Evolutionary conservation across 2,329 filamentous ascomycete species (phyloP).

Genomic region (Diplodia mutila): DNA sequence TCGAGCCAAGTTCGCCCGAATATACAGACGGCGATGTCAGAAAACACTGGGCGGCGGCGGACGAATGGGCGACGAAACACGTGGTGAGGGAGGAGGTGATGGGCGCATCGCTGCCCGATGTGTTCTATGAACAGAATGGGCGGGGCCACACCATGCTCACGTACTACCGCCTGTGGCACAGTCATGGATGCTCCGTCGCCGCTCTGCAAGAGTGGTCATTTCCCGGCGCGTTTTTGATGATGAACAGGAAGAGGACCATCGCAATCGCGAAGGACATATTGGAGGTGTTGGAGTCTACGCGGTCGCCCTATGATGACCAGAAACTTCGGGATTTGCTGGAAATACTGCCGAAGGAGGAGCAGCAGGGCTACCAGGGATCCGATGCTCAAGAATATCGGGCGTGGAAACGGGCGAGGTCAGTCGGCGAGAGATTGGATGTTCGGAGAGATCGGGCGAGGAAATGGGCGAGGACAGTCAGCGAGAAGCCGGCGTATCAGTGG

Average conservation of each 20-base stretch:
- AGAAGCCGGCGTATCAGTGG: too few species aligned
- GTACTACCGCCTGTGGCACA: not conserved
- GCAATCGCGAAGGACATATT: not conserved
- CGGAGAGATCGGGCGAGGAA: too few species aligned
- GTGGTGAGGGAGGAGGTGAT: too few species aligned
- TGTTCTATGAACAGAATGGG: not conserved
- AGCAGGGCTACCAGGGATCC: not conserved
- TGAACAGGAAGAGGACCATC: not conserved
- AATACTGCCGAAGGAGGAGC: not conserved
- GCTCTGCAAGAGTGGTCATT: not conserved
- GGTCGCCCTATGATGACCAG: not conserved
- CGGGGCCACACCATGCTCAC: not conserved
- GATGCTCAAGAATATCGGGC: too few species aligned
- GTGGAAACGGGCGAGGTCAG: not conserved
- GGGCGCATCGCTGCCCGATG: too few species aligned
- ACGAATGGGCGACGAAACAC: not conserved
- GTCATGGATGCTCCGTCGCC: not conserved
- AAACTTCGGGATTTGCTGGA: not conserved
- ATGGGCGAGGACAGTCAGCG: too few species aligned
- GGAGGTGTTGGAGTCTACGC: not conserved
- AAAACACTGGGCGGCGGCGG: not conserved
- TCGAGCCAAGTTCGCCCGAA: too few species aligned
- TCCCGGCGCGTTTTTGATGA: not conserved
- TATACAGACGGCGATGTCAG: not conserved
- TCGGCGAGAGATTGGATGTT: too few species aligned